Conservation (phyloP, 371 early-diverging fungal species). For the Sporodiniella umbellata region DNA sequence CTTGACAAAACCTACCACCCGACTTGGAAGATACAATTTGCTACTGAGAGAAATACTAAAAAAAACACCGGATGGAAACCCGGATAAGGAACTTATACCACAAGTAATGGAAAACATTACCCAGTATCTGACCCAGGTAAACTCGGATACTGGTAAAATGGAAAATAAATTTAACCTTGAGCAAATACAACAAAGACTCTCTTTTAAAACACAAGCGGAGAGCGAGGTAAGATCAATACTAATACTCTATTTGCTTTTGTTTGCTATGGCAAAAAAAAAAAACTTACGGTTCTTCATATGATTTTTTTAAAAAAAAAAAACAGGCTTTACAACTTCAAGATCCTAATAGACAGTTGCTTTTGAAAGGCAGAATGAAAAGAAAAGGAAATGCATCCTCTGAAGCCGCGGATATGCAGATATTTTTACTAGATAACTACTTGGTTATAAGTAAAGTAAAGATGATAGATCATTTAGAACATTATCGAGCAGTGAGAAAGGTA, state of each 20-base stretch:
- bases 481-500: constrained; percentile 35
- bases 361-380: constrained; percentile 77
- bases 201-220: constrained; percentile 27
- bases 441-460: constrained; percentile 68
- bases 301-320: neutral
- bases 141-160: constrained; percentile 79
- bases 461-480: constrained; percentile 30
- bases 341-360: constrained; percentile 67
- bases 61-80: constrained; percentile 70
- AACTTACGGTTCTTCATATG: no score
- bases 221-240: constrained; percentile 24
- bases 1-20: constrained; percentile 77
- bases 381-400: constrained; percentile 63
- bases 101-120: constrained; percentile 67
- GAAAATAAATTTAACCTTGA: constrained; percentile 73
- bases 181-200: constrained; percentile 26
- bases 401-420: constrained; percentile 65
- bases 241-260: neutral
- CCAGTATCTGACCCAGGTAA: constrained; percentile 51
- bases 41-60: constrained; percentile 79
- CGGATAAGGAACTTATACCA: constrained; percentile 65
- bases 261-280: no score
- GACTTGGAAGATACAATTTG: constrained; percentile 84
- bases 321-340: constrained; percentile 72
- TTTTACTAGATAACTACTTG: constrained; percentile 86